phyloP scores from a whole-genome alignment of 495 filamentous ascomycete genomes.

The Penicillium mononematosum region DNA sequence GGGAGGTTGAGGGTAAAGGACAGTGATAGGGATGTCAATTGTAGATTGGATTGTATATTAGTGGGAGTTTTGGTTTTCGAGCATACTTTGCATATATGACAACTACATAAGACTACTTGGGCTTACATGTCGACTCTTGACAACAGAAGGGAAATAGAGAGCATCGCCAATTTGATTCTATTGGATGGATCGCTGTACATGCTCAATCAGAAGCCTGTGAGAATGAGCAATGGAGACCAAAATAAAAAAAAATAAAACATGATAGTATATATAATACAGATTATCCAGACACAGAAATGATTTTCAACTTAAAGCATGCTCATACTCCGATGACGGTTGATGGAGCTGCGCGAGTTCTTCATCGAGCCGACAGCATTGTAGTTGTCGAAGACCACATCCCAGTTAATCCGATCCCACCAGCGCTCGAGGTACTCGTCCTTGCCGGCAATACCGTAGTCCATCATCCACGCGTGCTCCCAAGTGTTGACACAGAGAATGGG shows the following conservation, averaged over 20 bases:
- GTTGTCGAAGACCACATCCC: constrained; percentile 64
- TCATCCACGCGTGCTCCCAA: constrained; percentile 93
- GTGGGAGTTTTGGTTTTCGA: not conserved
- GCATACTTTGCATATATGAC: not conserved
- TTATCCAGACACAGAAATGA: constrained; percentile 26
- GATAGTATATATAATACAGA: constrained; percentile 36
- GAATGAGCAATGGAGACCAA: constrained; percentile 12
- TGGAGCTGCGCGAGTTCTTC: constrained; percentile 20
- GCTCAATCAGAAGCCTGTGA: constrained; percentile 8
- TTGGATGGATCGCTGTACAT: constrained; percentile 23
- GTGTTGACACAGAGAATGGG: constrained; percentile 90
- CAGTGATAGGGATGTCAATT: constrained; percentile 3
- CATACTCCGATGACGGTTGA: constrained; percentile 31
- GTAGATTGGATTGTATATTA: constrained; percentile 5
- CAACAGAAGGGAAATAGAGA: not conserved
- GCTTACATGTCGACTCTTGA: not conserved
- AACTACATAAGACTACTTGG: not conserved
- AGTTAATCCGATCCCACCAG: constrained; percentile 90
- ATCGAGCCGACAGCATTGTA: constrained; percentile 38
- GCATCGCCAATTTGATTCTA: constrained; percentile 17
- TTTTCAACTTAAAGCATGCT: constrained; percentile 30
- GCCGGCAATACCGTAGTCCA: constrained; percentile 76
- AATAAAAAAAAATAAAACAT: constrained; percentile 23
- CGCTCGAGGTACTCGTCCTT: constrained; percentile 72
- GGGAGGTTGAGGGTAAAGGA: constrained; percentile 46